These are phyloP conservation scores for Earliella scabrosa DNA, from an alignment of 1,284 basidiomycete species.

Conservation along the genomic window DNA sequence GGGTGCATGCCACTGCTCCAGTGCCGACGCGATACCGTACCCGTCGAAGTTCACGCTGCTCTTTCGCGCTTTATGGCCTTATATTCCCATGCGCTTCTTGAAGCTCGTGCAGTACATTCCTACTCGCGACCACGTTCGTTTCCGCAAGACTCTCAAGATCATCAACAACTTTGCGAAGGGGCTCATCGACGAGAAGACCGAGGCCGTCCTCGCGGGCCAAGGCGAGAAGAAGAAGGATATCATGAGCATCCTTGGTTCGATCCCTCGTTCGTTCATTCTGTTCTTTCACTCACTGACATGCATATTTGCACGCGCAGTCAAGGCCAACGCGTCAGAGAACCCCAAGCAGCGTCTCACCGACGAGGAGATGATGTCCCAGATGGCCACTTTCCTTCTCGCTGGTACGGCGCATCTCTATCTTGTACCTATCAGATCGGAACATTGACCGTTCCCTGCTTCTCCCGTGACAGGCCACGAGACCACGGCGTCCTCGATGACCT, in stretches of 20 bases:
- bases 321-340: slow-evolving; percentile 53
- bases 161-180: slow-evolving; percentile 32
- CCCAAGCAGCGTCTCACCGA: slow-evolving; percentile 49
- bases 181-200: slow-evolving; percentile 43
- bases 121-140: slow-evolving; percentile 38
- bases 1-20: too few species aligned
- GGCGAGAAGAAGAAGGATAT: slow-evolving; percentile 37
- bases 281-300: not conserved
- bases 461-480: slow-evolving; percentile 53
- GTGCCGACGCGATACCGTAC: slow-evolving; percentile 26
- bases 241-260: slow-evolving; percentile 45
- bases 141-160: slow-evolving; percentile 37
- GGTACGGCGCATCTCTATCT: slow-evolving; percentile 2
- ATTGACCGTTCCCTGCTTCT: not conserved
- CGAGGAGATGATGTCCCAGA: slow-evolving; percentile 53
- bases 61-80: slow-evolving; percentile 29
- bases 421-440: not conserved
- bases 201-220: slow-evolving; percentile 28
- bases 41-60: slow-evolving; percentile 26
- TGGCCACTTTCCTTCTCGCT: slow-evolving; percentile 44
- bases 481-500: slow-evolving; percentile 45
- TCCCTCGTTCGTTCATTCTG: too few species aligned
- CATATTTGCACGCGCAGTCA: slow-evolving; percentile 40
- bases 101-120: slow-evolving; percentile 41
- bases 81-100: slow-evolving; percentile 36